Base-by-base conservation (phyloP, 2,329 filamentous ascomycete genomes). In the Trichoderma afroharzianum region DNA sequence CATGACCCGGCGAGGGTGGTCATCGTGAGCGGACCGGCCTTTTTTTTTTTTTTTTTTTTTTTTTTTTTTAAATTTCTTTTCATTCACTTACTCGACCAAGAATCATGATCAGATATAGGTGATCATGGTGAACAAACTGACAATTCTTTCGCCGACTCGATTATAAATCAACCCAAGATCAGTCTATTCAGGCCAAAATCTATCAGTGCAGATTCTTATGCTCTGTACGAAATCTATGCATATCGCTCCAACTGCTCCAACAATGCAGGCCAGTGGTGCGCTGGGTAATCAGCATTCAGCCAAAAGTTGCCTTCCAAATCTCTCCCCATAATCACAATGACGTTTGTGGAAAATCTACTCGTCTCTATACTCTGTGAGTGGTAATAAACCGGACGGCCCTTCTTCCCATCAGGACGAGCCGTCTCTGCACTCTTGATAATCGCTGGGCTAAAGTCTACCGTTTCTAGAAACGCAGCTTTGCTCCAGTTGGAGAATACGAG, bases 371-470 rank as follows among this genome's bases (percentile, higher is more conserved):
- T 55, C 24, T 55, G 58, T 11, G 59, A 63, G 26, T 70, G 68
- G 9, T 63, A 70, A 6, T 63, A 70, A 6, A 70, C 59, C 1
- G 68, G 68, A 6, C 15, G 58, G 7, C 58, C 68, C 7, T 59
- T 43, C 32, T 33, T 63, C 3, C 57, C 36, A 15, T 33, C 26
- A 9, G 24, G 12, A 1, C 4, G 43, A 12, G 3, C 33, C n/a
- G 18, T 26, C 28, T 61, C 21, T 9, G 43, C 28, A 1, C 15
- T 18, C 30, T 70, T 50, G 30, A 71, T n/a, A 39, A 59, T 57
- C 18, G 69, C 69, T 8, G 69, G 62, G n/a, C 62, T 47, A 36
- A 71, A 71, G 9, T 71, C 69, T 15, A 63, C 53, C 8, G 55
- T 58, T 7, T 71, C 28, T 8, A 59, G 36, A 61, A 67, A 71